phyloP scores from a whole-genome alignment of 2,329 filamentous ascomycete genomes.

The Fusarium sp. region DNA sequence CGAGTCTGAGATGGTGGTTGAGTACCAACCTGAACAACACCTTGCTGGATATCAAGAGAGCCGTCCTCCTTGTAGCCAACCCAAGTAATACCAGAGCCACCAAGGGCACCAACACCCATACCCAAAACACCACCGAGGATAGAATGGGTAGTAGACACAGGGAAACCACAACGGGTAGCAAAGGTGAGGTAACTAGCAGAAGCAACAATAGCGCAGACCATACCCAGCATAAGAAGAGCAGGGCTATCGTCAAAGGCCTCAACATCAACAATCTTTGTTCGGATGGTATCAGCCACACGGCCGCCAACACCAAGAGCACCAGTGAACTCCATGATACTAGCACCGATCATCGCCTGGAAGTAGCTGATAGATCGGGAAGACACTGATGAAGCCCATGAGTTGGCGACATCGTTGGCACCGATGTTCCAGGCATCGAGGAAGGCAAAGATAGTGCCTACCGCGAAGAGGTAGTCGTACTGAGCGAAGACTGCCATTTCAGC shows the following conservation, averaged over 20 bases:
- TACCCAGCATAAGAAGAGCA: slow-evolving; percentile 65
- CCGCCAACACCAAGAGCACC: slow-evolving; percentile 69
- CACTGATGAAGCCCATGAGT: slow-evolving; percentile 79
- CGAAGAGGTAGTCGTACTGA: slow-evolving; percentile 71
- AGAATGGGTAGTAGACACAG: slow-evolving; percentile 70
- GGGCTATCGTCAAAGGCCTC: slow-evolving; percentile 58
- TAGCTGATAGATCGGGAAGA: slow-evolving; percentile 73
- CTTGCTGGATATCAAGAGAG: slow-evolving; percentile 52
- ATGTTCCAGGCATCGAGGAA: slow-evolving; percentile 75
- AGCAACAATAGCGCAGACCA: slow-evolving; percentile 64
- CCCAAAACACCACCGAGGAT: slow-evolving; percentile 68
- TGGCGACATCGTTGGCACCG: slow-evolving; percentile 75
- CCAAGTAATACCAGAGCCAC: slow-evolving; percentile 63
- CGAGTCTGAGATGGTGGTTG: background rate
- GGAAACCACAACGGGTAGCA: slow-evolving; percentile 63
- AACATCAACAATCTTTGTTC: slow-evolving; percentile 66
- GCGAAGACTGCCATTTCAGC: slow-evolving; percentile 44
- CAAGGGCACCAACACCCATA: slow-evolving; percentile 65
- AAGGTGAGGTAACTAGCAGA: slow-evolving; percentile 66
- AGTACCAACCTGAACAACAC: slow-evolving; percentile 59
- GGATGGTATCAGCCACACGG: slow-evolving; percentile 69
- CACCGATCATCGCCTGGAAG: slow-evolving; percentile 67
- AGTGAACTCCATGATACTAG: slow-evolving; percentile 69
- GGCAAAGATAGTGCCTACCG: slow-evolving; percentile 71
- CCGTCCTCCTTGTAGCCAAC: slow-evolving; percentile 53